Conservation (phyloP, 345 rosid species). For the Salix brachista region DNA sequence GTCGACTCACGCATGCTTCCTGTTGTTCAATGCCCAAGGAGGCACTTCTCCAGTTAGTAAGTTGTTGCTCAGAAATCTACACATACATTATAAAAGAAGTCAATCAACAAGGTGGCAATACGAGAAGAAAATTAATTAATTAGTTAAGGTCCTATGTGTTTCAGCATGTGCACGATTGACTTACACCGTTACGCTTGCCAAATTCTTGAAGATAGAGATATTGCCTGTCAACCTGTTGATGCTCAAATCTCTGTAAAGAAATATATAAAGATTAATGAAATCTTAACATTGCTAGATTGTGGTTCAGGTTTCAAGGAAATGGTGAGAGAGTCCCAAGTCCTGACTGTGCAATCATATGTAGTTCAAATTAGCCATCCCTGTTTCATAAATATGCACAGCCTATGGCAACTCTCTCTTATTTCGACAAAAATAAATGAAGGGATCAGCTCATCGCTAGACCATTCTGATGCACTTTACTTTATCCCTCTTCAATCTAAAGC, state of each 20-base stretch:
- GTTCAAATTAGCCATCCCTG: constrained; percentile 16
- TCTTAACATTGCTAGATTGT: too few relatives aligned
- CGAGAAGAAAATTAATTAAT: background rate
- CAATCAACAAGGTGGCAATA: background rate
- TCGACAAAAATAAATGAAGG: too few relatives aligned
- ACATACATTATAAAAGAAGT: background rate
- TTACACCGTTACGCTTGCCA: constrained; percentile 32
- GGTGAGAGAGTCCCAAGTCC: background rate
- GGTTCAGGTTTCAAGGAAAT: background rate
- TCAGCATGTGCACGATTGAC: constrained; percentile 5
- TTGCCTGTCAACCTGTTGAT: constrained; percentile 57
- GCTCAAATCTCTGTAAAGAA: constrained; percentile 65
- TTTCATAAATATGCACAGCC: background rate
- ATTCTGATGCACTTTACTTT: too few relatives aligned
- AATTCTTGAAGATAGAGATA: constrained; percentile 38
- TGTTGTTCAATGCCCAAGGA: constrained; percentile 33
- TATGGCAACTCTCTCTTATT: too few relatives aligned
- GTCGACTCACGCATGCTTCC: constrained; percentile 38
- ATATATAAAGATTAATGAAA: background rate
- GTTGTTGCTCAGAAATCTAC: constrained; percentile 72
- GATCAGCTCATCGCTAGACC: too few relatives aligned
- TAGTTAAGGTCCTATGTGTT: background rate
- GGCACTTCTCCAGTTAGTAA: constrained; percentile 63
- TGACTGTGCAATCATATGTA: too few relatives aligned
- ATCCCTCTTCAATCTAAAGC: too few relatives aligned